phyloP scores from a whole-genome alignment of 2,329 filamentous ascomycete genomes.

The Venturia nashicola region DNA sequence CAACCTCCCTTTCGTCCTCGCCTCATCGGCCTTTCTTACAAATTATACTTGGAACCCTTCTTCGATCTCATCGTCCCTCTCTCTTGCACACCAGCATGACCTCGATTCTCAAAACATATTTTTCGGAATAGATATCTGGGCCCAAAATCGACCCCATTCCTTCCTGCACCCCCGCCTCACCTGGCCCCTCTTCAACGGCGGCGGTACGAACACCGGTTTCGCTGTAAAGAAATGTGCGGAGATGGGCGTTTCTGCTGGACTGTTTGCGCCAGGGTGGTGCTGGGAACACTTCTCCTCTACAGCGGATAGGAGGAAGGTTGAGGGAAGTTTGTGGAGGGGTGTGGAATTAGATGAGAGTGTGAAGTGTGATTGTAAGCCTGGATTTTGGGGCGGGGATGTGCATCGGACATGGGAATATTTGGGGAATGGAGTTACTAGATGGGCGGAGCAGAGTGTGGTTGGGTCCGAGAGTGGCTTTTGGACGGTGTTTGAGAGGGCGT shows the following conservation, averaged over 20 bases:
- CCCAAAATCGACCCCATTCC: conserved; percentile 23
- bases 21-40: conserved; percentile 28
- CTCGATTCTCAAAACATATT: conserved; percentile 21
- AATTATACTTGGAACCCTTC: conserved; percentile 32
- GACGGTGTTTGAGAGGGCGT: neutral
- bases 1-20: conserved; percentile 27
- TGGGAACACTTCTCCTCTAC: conserved; percentile 29
- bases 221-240: conserved; percentile 26
- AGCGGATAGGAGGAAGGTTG: conserved; percentile 15
- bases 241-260: conserved; percentile 24
- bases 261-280: conserved; percentile 35
- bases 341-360: conserved; percentile 16
- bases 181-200: conserved; percentile 25
- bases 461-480: neutral
- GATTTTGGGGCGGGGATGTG: conserved; percentile 8
- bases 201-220: conserved; percentile 29
- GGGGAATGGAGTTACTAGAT: neutral
- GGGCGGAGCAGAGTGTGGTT: neutral
- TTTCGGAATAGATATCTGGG: conserved; percentile 35
- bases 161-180: conserved; percentile 22
- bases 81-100: conserved; percentile 16
- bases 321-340: conserved; percentile 26
- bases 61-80: conserved; percentile 16
- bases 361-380: conserved; percentile 21
- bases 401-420: neutral